Evolutionary conservation across 306 rosid species (phyloP), one percentile per base, ranked within the genome.

Genomic region (Calophaca sinica): DNA sequence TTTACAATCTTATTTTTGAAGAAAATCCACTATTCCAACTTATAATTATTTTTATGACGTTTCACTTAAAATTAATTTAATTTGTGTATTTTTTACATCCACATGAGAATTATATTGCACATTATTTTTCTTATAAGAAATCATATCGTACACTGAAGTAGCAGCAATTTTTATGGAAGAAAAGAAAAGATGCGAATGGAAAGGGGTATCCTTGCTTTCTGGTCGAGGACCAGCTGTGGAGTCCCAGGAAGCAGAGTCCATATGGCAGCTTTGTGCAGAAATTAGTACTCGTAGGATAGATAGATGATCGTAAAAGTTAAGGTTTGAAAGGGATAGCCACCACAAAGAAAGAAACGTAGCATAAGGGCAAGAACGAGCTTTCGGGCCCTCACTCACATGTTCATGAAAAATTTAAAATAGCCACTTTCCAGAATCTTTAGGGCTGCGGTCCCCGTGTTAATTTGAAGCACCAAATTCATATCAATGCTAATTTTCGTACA

Each of bases 311-410:
- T 52, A 53, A 70, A 70, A 58, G 77, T 42, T 51, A 9, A 48
- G 74, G 32, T n/a, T 14, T 31, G 86, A 84, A 79, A 81, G 80
- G 13, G 80, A 76, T 52, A 79, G 82, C 35, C 84, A 74, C 69
- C 63, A 36, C 36, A 38, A 59, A 8, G 32, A 45, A 52, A 8
- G 39, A 45, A 52, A 65, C 87, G 77, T 73, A 79, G 76, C 69
- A 62, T 39, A 79, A 60, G 65, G 75, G 82, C 70, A 70, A 79
- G n/a, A 70, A 73, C 77, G 36, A 81, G 82, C 87, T 77, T 81
- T 88, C 54, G 89, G 92, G 81, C 92, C 89, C 88, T 76, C 84
- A 39, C 73, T 85, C 92, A 88, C 92, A 82, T 85, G 92, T 60
- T 74, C 57, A 9, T 31, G 5, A 52, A 58, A n/a, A n/a, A n/a